These are phyloP conservation scores for Ambrosiella xylebori DNA, from an alignment of 2,329 filamentous ascomycete species.

Conservation along the genomic window DNA sequence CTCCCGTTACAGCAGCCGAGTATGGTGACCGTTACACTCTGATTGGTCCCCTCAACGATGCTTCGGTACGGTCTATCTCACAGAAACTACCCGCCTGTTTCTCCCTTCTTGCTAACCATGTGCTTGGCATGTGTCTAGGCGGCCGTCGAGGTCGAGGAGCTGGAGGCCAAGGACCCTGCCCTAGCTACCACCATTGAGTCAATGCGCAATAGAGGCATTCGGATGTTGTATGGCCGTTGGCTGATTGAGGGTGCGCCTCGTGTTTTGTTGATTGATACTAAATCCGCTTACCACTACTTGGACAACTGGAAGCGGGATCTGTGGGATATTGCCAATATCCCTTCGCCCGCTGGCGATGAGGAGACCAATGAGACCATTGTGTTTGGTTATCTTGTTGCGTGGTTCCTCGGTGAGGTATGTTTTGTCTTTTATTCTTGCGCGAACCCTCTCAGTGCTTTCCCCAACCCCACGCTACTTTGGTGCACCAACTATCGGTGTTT, in stretches of 20 bases:
- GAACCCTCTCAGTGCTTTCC: background rate
- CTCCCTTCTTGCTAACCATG: conserved; percentile 1
- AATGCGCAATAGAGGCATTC: conserved; percentile 83
- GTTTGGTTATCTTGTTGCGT: conserved; percentile 91
- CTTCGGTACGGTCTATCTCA: conserved; percentile 45
- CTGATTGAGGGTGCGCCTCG: conserved; percentile 90
- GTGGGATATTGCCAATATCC: conserved; percentile 84
- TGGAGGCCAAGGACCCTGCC: conserved; percentile 67
- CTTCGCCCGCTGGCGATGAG: conserved; percentile 76
- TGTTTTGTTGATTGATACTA: conserved; percentile 86
- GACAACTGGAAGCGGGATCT: conserved; percentile 96
- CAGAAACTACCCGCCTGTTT: background rate
- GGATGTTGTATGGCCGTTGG: conserved; percentile 88
- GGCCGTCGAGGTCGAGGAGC: conserved; percentile 90
- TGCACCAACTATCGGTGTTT: background rate
- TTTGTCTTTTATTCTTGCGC: background rate
- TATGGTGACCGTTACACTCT: conserved; percentile 96
- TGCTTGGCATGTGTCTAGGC: conserved; percentile 35
- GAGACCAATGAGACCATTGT: conserved; percentile 97
- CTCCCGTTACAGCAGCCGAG: conserved; percentile 89
- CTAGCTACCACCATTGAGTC: conserved; percentile 69
- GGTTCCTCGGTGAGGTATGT: conserved; percentile 90
- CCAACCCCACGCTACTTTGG: background rate
- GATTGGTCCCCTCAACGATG: conserved; percentile 82
- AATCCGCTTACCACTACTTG: conserved; percentile 76